Base-by-base conservation (phyloP, 202 grass and related monocot genomes). In the Panicum virgatum region DNA sequence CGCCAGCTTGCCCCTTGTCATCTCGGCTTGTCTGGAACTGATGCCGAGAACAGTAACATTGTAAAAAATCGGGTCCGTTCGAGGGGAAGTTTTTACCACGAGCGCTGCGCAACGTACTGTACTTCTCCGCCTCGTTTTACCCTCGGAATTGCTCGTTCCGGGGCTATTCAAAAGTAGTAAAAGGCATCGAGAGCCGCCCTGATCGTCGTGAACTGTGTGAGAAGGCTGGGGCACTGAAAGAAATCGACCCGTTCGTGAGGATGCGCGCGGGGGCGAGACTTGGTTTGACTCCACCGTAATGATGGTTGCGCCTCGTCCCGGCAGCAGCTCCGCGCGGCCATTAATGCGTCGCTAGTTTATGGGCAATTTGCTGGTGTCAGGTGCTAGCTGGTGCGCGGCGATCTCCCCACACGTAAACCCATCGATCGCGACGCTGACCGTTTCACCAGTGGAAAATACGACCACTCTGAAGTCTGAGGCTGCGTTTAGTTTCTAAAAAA, bases 351-450 rank as follows among this genome's bases (percentile, higher is more conserved):
- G 5, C 63, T 56, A 66, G 53, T 54, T n/a, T 37, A 75, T 69
- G 44, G 69, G 44, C 69, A 43, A 53, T 20, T 84, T 40, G 62
- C 60, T 62, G 62, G 80, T 54, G 81, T 70, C 82, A 89, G 65
- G 73, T 72, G 65, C 73, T n/a, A 56, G 22, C 67, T 66, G 63
- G 78, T 83, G 45, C 39, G 29, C 7, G 12, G 22, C 10, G 69
- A 30, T 25, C 32, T 34, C 0, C 37, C 14, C 25, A n/a, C 70
- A 12, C 25, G 47, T 22, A 39, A 40, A 42, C 30, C 26, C 81
- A 75, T 80, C 52, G 76, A 84, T 84, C 60, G 25, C n/a, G 14
- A 51, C 53, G 81, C 76, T 80, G 81, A 75, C 81, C 81, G 69
- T 88, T 79, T 77, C 16, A 22, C 27, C 1, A 44, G 38, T 3